Base-by-base conservation (phyloP, 257 asterid genomes). In the Gentiana straminea region DNA sequence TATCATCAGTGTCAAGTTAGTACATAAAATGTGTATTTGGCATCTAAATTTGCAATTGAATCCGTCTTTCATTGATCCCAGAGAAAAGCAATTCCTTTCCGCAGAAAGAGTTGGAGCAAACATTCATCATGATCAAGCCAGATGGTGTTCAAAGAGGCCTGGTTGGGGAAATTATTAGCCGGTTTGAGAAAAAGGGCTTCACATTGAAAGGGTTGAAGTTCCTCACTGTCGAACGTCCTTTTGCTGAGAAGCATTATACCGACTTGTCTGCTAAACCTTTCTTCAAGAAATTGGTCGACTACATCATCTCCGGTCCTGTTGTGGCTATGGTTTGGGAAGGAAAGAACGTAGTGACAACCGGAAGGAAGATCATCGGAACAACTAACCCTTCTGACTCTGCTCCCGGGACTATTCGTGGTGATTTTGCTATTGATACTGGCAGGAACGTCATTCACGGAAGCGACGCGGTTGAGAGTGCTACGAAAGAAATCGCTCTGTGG, bases 301-400 rank as follows among this genome's bases (percentile, higher is more conserved):
- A 84, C 83, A 84, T 84, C 37, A 55, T 82, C 53, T 84, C 93
- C 4, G 93, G 96, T 24, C 94, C 96, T 2, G 94, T 84, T 61
- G 87, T 80, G 65, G 96, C 94, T 1, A 84, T 88, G 93, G 94
- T 88, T 58, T 88, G 90, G 94, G 94, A 82, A 67, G 96, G 96
- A 7, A 88, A 80, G 82, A 73, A 71, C 59, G 94, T 82, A 13
- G 94, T 88, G 3, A 10, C 78, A 35, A 84, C 94, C 0, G 96
- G 96, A 46, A 81, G 96, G 55, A 84, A 77, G 75, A 84, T 87
- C 78, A 87, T 87, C 49, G 94, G 96, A 33, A 86, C 89, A 44
- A 87, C 96, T 37, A 87, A 84, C 79, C 96, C 94, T 7, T 74
- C 79, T 34, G 88, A 82, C 24, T 84, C 96, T 49, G 87, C 86